Evolutionary conservation across 106 monocot genomes (phyloP).

Genomic region (Alisma plantagoaquatica): DNA sequence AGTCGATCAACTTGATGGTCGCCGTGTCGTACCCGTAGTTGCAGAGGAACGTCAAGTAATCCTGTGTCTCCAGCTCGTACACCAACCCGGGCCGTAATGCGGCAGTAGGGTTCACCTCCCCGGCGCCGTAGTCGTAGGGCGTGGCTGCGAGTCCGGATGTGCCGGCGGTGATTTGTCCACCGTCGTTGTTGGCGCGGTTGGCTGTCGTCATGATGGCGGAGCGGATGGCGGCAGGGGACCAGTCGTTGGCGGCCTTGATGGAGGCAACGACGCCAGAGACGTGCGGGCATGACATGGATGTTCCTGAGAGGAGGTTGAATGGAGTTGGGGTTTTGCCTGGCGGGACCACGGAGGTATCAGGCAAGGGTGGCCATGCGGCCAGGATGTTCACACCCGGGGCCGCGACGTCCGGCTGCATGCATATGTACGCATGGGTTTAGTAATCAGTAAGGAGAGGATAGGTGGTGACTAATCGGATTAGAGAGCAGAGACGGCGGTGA

Average conservation of each 20-base stretch:
- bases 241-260: slow-evolving; percentile 49
- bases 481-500: too few relatives aligned
- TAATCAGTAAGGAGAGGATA: too few relatives aligned
- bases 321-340: slow-evolving; percentile 31
- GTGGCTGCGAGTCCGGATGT: slow-evolving; percentile 43
- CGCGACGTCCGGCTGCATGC: slow-evolving; percentile 57
- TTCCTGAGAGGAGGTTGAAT: slow-evolving; percentile 66
- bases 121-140: slow-evolving; percentile 62
- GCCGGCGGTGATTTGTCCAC: slow-evolving; percentile 23
- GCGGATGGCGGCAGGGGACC: slow-evolving; percentile 61
- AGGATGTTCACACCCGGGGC: slow-evolving; percentile 86
- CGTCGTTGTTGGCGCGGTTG: slow-evolving; percentile 30
- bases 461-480: too few relatives aligned
- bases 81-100: slow-evolving; percentile 58
- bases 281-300: slow-evolving; percentile 88
- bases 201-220: slow-evolving; percentile 90
- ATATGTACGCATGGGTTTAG: too few relatives aligned
- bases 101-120: slow-evolving; percentile 43
- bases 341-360: slow-evolving; percentile 21
- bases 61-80: slow-evolving; percentile 35
- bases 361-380: slow-evolving; percentile 48
- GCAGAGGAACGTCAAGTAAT: slow-evolving; percentile 68
- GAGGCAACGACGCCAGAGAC: slow-evolving; percentile 54
- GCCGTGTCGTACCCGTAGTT: slow-evolving; percentile 60
- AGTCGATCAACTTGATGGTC: slow-evolving; percentile 37